Evolutionary conservation across 225 moss, liverwort and hornwort genomes (phyloP).

Genomic region (Marchantia paleacea): DNA sequence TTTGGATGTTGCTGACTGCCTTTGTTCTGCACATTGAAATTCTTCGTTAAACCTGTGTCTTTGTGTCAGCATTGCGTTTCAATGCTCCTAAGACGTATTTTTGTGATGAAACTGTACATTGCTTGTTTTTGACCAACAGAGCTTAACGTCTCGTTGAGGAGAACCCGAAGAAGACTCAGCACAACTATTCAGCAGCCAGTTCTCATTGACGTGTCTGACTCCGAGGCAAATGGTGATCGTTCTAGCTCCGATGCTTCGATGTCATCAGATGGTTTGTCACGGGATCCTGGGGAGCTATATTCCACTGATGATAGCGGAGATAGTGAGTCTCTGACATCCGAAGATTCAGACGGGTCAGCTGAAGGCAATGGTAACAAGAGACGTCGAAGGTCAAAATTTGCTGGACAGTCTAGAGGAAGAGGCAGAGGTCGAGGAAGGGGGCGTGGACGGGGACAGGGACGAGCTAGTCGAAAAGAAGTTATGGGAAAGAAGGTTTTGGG

Average conservation of each 20-base stretch:
- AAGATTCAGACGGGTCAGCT: neutral
- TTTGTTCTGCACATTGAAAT: neutral
- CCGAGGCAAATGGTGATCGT: neutral
- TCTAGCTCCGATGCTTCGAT: neutral
- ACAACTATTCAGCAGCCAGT: no score
- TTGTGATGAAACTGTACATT: neutral
- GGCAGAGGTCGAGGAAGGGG: constrained; percentile 7
- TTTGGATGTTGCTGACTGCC: neutral
- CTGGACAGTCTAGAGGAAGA: neutral
- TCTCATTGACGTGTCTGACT: neutral
- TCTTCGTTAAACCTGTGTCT: neutral
- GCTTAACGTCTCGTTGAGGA: neutral
- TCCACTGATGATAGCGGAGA: constrained; percentile 1
- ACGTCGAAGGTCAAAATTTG: neutral
- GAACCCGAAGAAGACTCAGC: neutral
- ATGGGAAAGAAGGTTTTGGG: constrained; percentile 4
- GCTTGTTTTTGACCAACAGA: neutral
- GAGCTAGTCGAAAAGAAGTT: neutral
- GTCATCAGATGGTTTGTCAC: neutral
- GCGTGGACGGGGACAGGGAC: neutral
- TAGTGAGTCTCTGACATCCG: neutral
- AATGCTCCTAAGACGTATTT: neutral
- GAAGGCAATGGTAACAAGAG: neutral
- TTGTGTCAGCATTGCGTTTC: neutral
- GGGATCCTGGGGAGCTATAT: neutral